phyloP scores from a whole-genome alignment of 139 green algal species.

The Axilococcus clingmanii region DNA sequence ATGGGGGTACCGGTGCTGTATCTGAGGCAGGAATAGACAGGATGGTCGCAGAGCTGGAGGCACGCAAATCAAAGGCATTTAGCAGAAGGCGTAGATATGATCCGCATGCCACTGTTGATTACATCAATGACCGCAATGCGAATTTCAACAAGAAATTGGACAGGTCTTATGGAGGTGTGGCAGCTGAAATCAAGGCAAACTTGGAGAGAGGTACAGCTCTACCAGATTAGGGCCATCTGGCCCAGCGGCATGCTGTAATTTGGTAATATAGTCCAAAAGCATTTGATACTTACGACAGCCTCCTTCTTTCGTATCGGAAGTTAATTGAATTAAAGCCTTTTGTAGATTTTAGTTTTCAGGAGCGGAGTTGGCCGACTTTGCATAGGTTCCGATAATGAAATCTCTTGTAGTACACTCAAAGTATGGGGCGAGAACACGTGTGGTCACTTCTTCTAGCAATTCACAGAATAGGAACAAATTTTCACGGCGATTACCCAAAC shows the following conservation, averaged over 20 bases:
- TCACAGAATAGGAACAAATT: too few species aligned
- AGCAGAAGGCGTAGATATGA: constrained; percentile 55
- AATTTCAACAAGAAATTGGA: constrained; percentile 98
- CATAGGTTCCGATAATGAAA: neutral
- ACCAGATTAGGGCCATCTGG: constrained; percentile 50
- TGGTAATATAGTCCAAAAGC: too few species aligned
- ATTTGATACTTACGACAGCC: too few species aligned
- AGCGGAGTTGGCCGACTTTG: neutral
- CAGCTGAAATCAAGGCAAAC: constrained; percentile 91
- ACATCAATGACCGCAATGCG: constrained; percentile 94
- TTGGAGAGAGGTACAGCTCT: constrained; percentile 94
- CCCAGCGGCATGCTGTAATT: too few species aligned
- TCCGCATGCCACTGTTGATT: constrained; percentile 80
- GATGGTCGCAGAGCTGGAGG: constrained; percentile 86
- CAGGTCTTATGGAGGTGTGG: constrained; percentile 56
- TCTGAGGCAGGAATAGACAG: constrained; percentile 69
- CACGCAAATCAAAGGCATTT: constrained; percentile 52
- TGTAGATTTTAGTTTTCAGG: neutral
- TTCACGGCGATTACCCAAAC: too few species aligned
- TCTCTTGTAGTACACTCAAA: too few species aligned
- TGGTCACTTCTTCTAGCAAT: too few species aligned
- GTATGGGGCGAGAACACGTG: too few species aligned
- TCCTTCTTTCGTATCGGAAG: too few species aligned
- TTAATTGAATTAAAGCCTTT: too few species aligned
- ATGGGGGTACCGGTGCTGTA: constrained; percentile 49